Conservation (phyloP, 208 protist species). For the Crithidia mellificae region DNA sequence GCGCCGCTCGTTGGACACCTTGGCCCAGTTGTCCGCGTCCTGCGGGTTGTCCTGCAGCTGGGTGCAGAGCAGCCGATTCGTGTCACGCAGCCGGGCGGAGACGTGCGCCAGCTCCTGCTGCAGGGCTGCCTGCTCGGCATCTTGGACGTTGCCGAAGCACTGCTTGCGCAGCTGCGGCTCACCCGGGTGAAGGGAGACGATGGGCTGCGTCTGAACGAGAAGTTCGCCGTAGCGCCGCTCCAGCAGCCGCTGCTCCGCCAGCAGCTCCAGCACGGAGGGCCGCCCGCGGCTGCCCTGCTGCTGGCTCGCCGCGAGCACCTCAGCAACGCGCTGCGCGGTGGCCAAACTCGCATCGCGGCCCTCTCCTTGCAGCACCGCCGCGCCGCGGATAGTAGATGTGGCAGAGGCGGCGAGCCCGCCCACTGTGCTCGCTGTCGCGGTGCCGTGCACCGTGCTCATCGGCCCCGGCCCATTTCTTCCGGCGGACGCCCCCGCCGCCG, state of each 20-base stretch:
- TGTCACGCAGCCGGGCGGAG: constrained; percentile 71
- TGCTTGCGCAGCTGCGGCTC: constrained; percentile 58
- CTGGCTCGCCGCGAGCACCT: constrained; percentile 32
- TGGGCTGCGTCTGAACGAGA: constrained; percentile 47
- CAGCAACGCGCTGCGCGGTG: constrained; percentile 22
- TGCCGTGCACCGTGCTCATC: not conserved
- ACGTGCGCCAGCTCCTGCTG: constrained; percentile 69
- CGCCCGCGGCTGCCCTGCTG: constrained; percentile 50
- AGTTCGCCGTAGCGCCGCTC: constrained; percentile 87
- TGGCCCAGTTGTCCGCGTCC: constrained; percentile 91
- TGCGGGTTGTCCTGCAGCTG: constrained; percentile 92
- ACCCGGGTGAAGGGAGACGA: constrained; percentile 48
- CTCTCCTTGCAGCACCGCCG: constrained; percentile 15
- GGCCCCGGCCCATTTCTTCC: not conserved
- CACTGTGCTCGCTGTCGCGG: no score
- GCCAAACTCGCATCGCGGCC: constrained; percentile 8
- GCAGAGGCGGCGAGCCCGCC: not conserved
- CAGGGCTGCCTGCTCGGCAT: constrained; percentile 43
- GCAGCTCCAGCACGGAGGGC: constrained; percentile 73
- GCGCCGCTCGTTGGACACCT: constrained; percentile 79
- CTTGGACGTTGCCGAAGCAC: constrained; percentile 27
- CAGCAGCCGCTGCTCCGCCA: constrained; percentile 74
- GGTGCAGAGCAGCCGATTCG: constrained; percentile 79
- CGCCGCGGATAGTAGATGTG: constrained; percentile 10
- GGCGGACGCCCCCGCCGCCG: not conserved